phyloP scores from a whole-genome alignment of 805 yeast species.

The Brettanomyces custersianus region DNA sequence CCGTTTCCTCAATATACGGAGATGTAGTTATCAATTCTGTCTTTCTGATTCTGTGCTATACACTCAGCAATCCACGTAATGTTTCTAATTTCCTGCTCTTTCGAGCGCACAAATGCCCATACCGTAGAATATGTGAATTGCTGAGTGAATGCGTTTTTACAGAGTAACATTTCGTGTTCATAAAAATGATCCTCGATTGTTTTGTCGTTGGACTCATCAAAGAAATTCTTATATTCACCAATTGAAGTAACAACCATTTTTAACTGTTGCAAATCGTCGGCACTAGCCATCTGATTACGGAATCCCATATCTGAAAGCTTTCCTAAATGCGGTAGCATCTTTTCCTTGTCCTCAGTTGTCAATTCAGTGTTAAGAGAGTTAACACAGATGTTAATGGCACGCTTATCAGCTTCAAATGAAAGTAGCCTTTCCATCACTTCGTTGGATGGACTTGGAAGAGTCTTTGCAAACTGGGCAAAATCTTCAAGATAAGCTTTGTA shows the following conservation, averaged over 20 bases:
- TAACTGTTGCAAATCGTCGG: conserved; percentile 83
- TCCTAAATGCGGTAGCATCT: conserved; percentile 77
- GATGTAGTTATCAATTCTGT: conserved; percentile 83
- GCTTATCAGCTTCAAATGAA: conserved; percentile 89
- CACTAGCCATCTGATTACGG: conserved; percentile 55
- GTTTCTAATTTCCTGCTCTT: conserved; percentile 94
- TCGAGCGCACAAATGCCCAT: conserved; percentile 95
- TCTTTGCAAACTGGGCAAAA: conserved; percentile 56
- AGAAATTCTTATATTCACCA: conserved; percentile 56
- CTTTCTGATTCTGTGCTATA: conserved; percentile 96
- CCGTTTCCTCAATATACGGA: conserved; percentile 52
- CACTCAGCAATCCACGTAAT: conserved; percentile 99
- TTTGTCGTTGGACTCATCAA: conserved; percentile 40
- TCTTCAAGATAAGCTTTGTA: conserved; percentile 92
- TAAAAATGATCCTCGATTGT: conserved; percentile 92
- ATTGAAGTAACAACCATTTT: conserved; percentile 53
- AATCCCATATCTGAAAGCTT: conserved; percentile 60
- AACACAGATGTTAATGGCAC: conserved; percentile 84
- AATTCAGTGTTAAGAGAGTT: conserved; percentile 84
- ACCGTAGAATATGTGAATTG: conserved; percentile 85
- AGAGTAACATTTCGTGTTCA: conserved; percentile 82
- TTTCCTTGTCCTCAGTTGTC: conserved; percentile 58
- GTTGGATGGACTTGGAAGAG: conserved; percentile 63
- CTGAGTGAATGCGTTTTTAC: conserved; percentile 91
- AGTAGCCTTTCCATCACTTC: conserved; percentile 74